Percentiles rank a stretch among this genome's conserved stretches.
phyloP scores from a whole-genome alignment of 129 eudicot species.

The Solidago caesia region DNA sequence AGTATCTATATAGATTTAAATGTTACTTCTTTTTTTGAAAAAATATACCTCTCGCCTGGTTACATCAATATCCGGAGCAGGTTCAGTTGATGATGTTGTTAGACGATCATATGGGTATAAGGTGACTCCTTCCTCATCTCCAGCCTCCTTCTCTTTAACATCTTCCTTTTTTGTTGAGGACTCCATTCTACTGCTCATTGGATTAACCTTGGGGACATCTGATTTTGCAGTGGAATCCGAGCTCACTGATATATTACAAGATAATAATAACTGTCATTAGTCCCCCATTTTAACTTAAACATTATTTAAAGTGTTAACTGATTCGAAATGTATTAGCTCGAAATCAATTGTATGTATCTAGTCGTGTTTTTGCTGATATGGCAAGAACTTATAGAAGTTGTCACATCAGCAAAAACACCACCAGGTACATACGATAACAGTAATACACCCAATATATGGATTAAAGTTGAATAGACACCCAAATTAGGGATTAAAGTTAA shows the following conservation, averaged over 20 bases:
- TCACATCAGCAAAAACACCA: no score
- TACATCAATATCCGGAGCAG: constrained; percentile 67
- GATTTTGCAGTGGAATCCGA: constrained; percentile 45
- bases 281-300: not conserved
- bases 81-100: constrained; percentile 60
- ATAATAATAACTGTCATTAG: not conserved
- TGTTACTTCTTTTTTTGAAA: not conserved
- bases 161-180: constrained; percentile 50
- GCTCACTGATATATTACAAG: constrained; percentile 33
- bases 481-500: no score
- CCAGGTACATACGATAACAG: no score
- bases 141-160: constrained; percentile 58
- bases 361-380: no score
- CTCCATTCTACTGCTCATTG: constrained; percentile 45
- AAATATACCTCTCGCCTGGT: constrained; percentile 74
- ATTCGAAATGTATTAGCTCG: no score
- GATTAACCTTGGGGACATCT: constrained; percentile 45
- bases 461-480: no score
- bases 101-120: constrained; percentile 70
- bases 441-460: no score
- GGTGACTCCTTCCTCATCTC: constrained; percentile 70
- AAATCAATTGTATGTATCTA: no score
- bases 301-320: not conserved
- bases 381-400: no score
- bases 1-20: not conserved